These are phyloP conservation scores for Knoxia roxburghii DNA, from an alignment of 257 asterid genomes.

Conservation along the genomic window DNA sequence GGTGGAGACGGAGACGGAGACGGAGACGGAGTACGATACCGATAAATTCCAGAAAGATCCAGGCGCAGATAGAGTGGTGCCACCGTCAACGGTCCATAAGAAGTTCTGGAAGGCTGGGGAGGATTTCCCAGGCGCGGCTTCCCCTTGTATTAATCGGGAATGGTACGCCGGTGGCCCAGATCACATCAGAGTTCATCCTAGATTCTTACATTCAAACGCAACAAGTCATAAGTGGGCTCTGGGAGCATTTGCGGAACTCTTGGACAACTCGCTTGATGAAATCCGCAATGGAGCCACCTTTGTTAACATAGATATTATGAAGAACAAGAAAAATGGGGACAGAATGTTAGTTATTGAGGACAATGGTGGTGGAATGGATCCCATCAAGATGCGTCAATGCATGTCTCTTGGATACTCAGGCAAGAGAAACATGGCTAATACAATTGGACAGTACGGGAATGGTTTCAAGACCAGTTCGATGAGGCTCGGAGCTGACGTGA, in stretches of 20 bases:
- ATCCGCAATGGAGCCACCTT: constrained; percentile 83
- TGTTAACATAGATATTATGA: constrained; percentile 64
- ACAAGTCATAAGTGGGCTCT: too few relatives aligned
- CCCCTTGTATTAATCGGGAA: constrained; percentile 23
- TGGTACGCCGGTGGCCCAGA: constrained; percentile 65
- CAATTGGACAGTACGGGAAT: constrained; percentile 96
- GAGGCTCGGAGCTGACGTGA: constrained; percentile 98
- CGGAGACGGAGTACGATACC: too few relatives aligned
- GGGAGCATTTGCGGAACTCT: constrained; percentile 95
- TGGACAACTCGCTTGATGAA: constrained; percentile 90
- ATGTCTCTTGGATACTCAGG: constrained; percentile 95
- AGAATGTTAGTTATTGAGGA: constrained; percentile 85
- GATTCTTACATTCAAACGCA: constrained; percentile 91
- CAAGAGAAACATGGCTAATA: constrained; percentile 64
- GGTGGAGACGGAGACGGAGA: too few relatives aligned
- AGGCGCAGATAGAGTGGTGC: neutral
- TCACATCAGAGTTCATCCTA: constrained; percentile 89
- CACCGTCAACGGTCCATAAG: constrained; percentile 30
- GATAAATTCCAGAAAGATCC: too few relatives aligned
- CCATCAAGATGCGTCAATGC: constrained; percentile 82
- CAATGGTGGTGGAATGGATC: constrained; percentile 94
- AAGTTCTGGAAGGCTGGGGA: constrained; percentile 97
- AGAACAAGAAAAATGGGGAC: constrained; percentile 66
- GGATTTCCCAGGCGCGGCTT: constrained; percentile 38
- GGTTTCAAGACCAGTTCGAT: constrained; percentile 97